Conservation (phyloP, 371 early-diverging fungal genomes). For the Rhizopus arrhizus region DNA sequence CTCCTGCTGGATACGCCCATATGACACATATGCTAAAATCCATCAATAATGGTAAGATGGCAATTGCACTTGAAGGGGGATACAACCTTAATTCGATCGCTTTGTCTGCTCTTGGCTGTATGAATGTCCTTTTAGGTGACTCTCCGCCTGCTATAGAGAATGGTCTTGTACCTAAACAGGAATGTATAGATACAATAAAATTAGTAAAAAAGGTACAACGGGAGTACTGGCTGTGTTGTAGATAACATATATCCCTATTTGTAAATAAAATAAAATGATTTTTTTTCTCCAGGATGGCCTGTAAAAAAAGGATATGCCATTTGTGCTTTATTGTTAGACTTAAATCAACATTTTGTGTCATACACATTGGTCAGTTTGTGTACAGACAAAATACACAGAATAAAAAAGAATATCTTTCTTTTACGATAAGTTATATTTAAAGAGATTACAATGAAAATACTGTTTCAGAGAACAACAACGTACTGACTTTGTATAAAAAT, state of each 20-base stretch:
- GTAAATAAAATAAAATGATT: neutral
- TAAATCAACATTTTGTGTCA: no score
- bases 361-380: no score
- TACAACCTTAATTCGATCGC: constrained; percentile 79
- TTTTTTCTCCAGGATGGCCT: no score
- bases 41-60: constrained; percentile 74
- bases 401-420: no score
- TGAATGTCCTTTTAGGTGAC: constrained; percentile 71
- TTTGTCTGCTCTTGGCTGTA: constrained; percentile 75
- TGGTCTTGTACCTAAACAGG: constrained; percentile 39
- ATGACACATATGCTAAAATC: constrained; percentile 81
- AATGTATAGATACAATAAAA: constrained; percentile 51
- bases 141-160: constrained; percentile 43
- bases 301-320: no score
- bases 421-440: no score
- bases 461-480: no score
- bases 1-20: constrained; percentile 82
- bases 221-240: constrained; percentile 54
- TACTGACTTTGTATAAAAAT: no score
- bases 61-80: constrained; percentile 83
- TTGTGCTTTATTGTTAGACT: no score
- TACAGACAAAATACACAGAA: no score
- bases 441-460: no score
- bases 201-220: constrained; percentile 52
- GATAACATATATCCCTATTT: neutral